Evolutionary conservation across 176 grass and related monocot species (phyloP).

Genomic region (Carex parvula): DNA sequence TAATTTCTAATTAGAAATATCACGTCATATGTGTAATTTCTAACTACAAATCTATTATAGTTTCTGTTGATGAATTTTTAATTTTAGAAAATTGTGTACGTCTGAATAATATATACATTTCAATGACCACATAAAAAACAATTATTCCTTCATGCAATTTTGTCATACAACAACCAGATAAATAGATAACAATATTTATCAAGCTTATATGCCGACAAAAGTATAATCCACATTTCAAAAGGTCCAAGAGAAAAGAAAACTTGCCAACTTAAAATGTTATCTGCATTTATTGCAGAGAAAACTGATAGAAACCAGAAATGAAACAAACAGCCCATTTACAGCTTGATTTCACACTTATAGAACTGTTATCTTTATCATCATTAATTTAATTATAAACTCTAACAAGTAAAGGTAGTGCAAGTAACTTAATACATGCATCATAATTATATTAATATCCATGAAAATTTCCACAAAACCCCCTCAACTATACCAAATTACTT

Average conservation of each 20-base stretch:
- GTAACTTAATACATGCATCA: not conserved
- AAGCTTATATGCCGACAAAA: not conserved
- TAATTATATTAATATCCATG: not conserved
- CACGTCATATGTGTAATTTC: too few species aligned
- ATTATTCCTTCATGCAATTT: not conserved
- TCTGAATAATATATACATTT: not conserved
- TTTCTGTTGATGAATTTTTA: too few species aligned
- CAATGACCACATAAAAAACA: not conserved
- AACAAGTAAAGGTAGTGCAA: not conserved
- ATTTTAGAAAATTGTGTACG: not conserved
- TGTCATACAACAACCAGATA: not conserved
- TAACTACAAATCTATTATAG: too few species aligned
- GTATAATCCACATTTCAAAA: not conserved
- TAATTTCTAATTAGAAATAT: too few species aligned
- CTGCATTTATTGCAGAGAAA: conserved; percentile 5
- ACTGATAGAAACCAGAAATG: not conserved
- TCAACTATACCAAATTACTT: not conserved
- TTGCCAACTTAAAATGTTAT: not conserved
- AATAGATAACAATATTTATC: conserved; percentile 7
- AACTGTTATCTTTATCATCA: not conserved
- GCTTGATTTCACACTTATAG: conserved; percentile 1
- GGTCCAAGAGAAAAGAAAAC: not conserved
- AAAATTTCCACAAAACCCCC: conserved; percentile 3
- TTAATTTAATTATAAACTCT: conserved; percentile 22
- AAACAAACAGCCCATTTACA: conserved; percentile 1